Evolutionary conservation across 2,329 filamentous ascomycete species (phyloP).

Genomic region (Alternaria viburni): DNA sequence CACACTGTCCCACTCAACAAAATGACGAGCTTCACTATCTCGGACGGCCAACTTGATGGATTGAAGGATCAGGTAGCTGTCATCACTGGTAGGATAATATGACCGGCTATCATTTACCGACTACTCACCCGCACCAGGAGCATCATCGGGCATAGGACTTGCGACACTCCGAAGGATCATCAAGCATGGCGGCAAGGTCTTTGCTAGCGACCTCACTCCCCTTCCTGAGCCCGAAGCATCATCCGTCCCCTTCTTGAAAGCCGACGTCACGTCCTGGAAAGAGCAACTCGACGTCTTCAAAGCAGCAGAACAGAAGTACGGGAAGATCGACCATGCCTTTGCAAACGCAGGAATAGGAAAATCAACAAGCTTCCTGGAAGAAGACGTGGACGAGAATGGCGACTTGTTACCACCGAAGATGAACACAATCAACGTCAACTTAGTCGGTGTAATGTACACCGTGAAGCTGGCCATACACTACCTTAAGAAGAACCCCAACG

Average conservation of each 20-base stretch:
- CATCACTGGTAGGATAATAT: slow-evolving; percentile 54
- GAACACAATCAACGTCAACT: slow-evolving; percentile 36
- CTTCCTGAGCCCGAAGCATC: slow-evolving; percentile 38
- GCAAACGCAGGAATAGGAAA: slow-evolving; percentile 43
- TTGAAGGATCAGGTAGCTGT: slow-evolving; percentile 61
- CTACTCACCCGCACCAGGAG: slow-evolving; percentile 48
- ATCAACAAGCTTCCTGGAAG: slow-evolving; percentile 29
- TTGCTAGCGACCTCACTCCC: slow-evolving; percentile 61
- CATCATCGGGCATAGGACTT: slow-evolving; percentile 66
- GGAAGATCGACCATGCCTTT: slow-evolving; percentile 55
- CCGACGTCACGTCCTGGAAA: slow-evolving; percentile 55
- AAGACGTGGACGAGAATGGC: slow-evolving; percentile 38
- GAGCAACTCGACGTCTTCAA: slow-evolving; percentile 61
- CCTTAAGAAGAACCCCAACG: slow-evolving; percentile 30
- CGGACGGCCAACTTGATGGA: slow-evolving; percentile 51
- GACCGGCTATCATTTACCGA: background rate
- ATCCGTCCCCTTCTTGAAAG: slow-evolving; percentile 30
- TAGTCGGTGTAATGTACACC: slow-evolving; percentile 38
- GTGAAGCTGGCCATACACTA: slow-evolving; percentile 38
- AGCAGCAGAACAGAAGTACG: slow-evolving; percentile 51
- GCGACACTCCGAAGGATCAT: slow-evolving; percentile 62
- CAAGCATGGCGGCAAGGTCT: slow-evolving; percentile 60
- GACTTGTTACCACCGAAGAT: slow-evolving; percentile 36
- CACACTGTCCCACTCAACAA: background rate
- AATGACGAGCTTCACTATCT: slow-evolving; percentile 53